Percentiles rank a stretch among this genome's conserved stretches.
These are phyloP conservation scores for Candida alai DNA, from an alignment of 805 yeast genomes.

Conservation along the genomic window DNA sequence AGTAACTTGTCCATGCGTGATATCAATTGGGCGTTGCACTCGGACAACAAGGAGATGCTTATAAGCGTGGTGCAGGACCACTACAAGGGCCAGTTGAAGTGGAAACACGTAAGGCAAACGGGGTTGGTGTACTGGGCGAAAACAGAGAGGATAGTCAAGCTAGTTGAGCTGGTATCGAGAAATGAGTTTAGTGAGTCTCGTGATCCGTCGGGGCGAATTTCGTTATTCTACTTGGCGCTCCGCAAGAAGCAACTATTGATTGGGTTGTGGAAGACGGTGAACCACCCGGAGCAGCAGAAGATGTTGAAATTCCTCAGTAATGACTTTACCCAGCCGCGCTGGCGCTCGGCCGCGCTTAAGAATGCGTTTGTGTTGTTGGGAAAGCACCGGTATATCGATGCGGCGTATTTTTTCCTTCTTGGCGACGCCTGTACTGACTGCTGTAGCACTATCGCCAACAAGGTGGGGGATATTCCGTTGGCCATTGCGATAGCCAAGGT, in stretches of 20 bases:
- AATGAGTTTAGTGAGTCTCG: constrained; percentile 59
- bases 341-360: constrained; percentile 87
- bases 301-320: constrained; percentile 73
- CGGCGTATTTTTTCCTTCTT: constrained; percentile 83
- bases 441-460: constrained; percentile 65
- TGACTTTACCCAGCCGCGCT: constrained; percentile 70
- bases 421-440: constrained; percentile 76
- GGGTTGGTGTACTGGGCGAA: constrained; percentile 73
- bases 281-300: constrained; percentile 78
- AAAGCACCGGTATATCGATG: constrained; percentile 81
- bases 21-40: constrained; percentile 81
- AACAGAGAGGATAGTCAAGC: constrained; percentile 20
- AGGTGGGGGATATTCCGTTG: constrained; percentile 63
- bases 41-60: constrained; percentile 69
- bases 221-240: constrained; percentile 75
- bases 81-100: constrained; percentile 44
- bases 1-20: constrained; percentile 69
- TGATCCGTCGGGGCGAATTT: constrained; percentile 68
- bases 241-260: constrained; percentile 69
- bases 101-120: constrained; percentile 56
- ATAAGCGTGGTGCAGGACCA: constrained; percentile 46
- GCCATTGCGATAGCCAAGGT: constrained; percentile 81
- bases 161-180: constrained; percentile 68
- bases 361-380: constrained; percentile 89
- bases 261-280: constrained; percentile 79